Conservation (phyloP, 352 stramenopile genomes). For the Phytopythium litorale region DNA sequence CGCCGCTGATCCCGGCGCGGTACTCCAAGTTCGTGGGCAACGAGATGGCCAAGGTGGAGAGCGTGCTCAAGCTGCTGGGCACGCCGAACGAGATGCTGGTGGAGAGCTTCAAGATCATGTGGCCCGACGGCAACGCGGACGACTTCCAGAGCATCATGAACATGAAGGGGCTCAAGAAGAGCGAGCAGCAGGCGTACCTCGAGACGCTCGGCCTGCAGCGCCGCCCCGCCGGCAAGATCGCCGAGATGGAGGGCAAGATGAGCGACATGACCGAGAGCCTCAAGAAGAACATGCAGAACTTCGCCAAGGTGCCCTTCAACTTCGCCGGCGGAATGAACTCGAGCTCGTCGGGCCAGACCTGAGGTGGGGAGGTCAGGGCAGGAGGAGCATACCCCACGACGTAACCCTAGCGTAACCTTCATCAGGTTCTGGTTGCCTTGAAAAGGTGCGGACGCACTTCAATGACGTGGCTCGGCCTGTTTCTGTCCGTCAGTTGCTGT, state of each 20-base stretch:
- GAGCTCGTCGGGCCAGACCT: slow-evolving; percentile 7
- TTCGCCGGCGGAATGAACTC: slow-evolving; percentile 42
- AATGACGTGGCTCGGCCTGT: background rate
- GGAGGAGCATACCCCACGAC: background rate
- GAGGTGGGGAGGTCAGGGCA: background rate
- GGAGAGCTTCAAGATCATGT: slow-evolving; percentile 97
- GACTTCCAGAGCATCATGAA: slow-evolving; percentile 95
- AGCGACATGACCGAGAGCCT: slow-evolving; percentile 84
- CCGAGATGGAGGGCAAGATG: slow-evolving; percentile 84
- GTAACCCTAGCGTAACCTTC: background rate
- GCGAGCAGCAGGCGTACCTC: slow-evolving; percentile 53
- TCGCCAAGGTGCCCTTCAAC: slow-evolving; percentile 73
- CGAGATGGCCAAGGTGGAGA: slow-evolving; percentile 95
- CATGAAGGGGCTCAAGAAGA: slow-evolving; percentile 91
- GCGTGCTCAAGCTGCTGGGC: slow-evolving; percentile 96
- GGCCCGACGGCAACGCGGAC: slow-evolving; percentile 88
- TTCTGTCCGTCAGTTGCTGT: slow-evolving; percentile 1
- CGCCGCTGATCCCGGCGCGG: slow-evolving; percentile 81
- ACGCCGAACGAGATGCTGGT: slow-evolving; percentile 95
- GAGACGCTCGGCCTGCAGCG: slow-evolving; percentile 67
- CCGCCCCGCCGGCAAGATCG: slow-evolving; percentile 61
- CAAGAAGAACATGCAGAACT: slow-evolving; percentile 84
- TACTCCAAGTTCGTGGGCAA: slow-evolving; percentile 98
- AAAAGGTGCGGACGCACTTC: slow-evolving; percentile 4
- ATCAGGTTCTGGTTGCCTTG: background rate